These are phyloP conservation scores for Odontarrhena argentea DNA, from an alignment of 345 rosid genomes.

Conservation along the genomic window DNA sequence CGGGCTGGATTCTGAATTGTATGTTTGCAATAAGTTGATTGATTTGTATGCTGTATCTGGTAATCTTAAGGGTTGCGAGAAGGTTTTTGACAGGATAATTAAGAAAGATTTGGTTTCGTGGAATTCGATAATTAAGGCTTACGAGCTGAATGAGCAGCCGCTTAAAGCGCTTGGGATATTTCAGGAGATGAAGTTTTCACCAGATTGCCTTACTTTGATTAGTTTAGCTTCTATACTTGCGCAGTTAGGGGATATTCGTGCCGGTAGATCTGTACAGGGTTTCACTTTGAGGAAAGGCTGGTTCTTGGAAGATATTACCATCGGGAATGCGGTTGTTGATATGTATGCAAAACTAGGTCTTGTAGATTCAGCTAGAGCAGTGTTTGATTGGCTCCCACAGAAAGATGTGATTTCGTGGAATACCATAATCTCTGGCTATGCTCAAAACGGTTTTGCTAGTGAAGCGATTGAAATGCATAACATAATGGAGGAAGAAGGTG, in stretches of 20 bases:
- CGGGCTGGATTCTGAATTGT: constrained; percentile 50
- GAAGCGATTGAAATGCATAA: constrained; percentile 55
- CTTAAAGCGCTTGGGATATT: constrained; percentile 42
- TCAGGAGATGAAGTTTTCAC: constrained; percentile 47
- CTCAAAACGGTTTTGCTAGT: constrained; percentile 64
- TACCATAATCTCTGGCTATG: constrained; percentile 54
- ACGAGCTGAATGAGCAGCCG: constrained; percentile 54
- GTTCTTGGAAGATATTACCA: constrained; percentile 42
- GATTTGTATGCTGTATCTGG: constrained; percentile 56
- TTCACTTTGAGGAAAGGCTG: constrained; percentile 49
- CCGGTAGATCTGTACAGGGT: constrained; percentile 48
- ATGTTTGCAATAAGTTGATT: constrained; percentile 58
- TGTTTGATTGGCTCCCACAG: constrained; percentile 46
- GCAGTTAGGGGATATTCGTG: constrained; percentile 45
- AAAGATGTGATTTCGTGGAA: constrained; percentile 64
- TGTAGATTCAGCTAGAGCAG: constrained; percentile 45
- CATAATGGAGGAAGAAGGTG: constrained; percentile 45
- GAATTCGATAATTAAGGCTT: constrained; percentile 66
- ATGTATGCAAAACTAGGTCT: constrained; percentile 60
- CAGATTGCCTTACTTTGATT: constrained; percentile 55
- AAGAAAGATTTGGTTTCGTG: constrained; percentile 57
- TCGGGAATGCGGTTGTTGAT: constrained; percentile 56
- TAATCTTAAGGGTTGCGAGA: constrained; percentile 36
- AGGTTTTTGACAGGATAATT: constrained; percentile 48
- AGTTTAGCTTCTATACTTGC: constrained; percentile 54